Evolutionary conservation across 129 eudicot species (phyloP), one percentile per base, ranked within the genome.

Genomic region (Arctium minus): DNA sequence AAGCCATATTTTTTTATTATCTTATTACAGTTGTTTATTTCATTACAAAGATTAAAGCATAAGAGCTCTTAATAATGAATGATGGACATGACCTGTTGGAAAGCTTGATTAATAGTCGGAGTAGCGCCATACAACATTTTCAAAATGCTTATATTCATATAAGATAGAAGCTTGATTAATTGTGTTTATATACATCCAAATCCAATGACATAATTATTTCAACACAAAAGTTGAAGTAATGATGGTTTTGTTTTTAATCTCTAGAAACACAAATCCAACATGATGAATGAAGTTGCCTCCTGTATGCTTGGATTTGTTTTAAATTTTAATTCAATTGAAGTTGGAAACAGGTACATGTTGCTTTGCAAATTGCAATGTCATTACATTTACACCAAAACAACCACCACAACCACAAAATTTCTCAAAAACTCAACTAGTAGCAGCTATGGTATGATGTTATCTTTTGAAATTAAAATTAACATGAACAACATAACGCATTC

Each of bases 401-500:
- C n/a, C 64, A 42, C 48, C 48, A 42, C 67, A 56, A 56, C 67
- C 18, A 60, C 68, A 56, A 56, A 56, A 56, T 56, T 56, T 56
- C 70, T 22, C 11, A 65, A 65, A 22, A n/a, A 64, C 70, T 22
- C 12, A 27, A 73, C 64, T 53, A 71, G 36, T 22, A 40, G 53
- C 13, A 18, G 65, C 65, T 56, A 15, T 15, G 18, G 3, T 15
- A 56, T 56, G 50, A 7, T 8, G 36, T 76, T 69, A 86, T 46
- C 83, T 72, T 75, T 84, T 85, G 86, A 75, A 92, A 70, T 82
- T 90, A 87, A 96, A 96, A 79, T 87, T 80, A 11, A 96, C 97
- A 68, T 92, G 99, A 78, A 96, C 85, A 65, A 93, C 65, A 72
- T 96, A 96, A 10, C 99, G 99, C 99, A 96, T 96, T 85, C 94